Percentiles rank a stretch among this genome's conserved stretches.
These are phyloP conservation scores for Didymella exigua DNA, from an alignment of 2,329 filamentous ascomycete genomes.

Conservation along the genomic window DNA sequence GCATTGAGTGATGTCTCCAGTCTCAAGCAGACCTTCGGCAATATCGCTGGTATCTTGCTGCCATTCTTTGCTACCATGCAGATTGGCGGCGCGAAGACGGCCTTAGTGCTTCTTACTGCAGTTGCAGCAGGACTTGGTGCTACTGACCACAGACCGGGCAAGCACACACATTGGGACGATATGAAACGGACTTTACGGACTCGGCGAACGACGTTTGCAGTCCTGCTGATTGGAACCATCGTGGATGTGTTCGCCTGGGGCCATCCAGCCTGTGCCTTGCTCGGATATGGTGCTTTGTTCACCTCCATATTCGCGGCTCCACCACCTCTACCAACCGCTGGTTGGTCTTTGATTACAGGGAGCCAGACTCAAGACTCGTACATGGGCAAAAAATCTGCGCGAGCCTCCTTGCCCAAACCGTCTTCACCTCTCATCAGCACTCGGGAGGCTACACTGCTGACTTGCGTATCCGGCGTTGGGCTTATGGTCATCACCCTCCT, in stretches of 20 bases:
- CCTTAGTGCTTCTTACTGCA: constrained; percentile 57
- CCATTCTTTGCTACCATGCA: constrained; percentile 64
- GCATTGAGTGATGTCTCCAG: constrained; percentile 12
- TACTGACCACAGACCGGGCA: constrained; percentile 40
- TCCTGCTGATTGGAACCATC: constrained; percentile 42
- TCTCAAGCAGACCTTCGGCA: constrained; percentile 37
- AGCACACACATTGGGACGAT: constrained; percentile 39
- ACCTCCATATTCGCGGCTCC: constrained; percentile 55
- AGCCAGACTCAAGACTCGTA: constrained; percentile 30
- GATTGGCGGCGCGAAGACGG: constrained; percentile 60
- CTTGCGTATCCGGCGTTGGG: constrained; percentile 48
- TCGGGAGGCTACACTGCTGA: constrained; percentile 50
- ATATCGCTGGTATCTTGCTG: constrained; percentile 52
- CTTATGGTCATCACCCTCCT: constrained; percentile 48
- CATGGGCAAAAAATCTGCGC: constrained; percentile 25
- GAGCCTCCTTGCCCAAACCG: constrained; percentile 41
- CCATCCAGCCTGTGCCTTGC: constrained; percentile 35
- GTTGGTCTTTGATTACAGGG: constrained; percentile 39
- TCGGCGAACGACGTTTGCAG: constrained; percentile 45
- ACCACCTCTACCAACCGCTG: constrained; percentile 53
- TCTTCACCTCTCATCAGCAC: constrained; percentile 47
- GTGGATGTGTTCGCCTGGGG: constrained; percentile 40
- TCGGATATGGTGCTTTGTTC: constrained; percentile 56
- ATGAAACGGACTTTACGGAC: constrained; percentile 44
- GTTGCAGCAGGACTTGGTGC: constrained; percentile 53